phyloP scores from a whole-genome alignment of 1,284 basidiomycete genomes.

The Hemileccinum hortonii region DNA sequence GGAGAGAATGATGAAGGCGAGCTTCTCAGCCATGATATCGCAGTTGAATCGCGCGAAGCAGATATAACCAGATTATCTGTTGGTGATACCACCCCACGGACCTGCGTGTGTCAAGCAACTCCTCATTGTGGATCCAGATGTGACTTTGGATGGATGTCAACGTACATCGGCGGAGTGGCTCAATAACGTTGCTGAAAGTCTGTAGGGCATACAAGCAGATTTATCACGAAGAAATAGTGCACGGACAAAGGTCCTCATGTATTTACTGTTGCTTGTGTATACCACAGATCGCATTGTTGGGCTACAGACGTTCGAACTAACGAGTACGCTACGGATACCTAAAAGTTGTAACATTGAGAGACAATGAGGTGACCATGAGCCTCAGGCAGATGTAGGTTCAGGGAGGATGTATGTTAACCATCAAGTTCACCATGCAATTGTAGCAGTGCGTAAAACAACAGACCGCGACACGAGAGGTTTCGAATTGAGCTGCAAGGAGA shows the following conservation, averaged over 20 bases:
- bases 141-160: conserved; percentile 17
- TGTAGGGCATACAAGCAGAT: conserved; percentile 64
- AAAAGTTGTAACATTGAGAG: too few species aligned
- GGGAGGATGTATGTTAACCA: too few species aligned
- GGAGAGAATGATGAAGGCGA: conserved; percentile 52
- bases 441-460: too few species aligned
- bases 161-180: conserved; percentile 75
- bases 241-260: background rate
- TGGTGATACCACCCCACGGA: conserved; percentile 72
- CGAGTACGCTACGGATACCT: too few species aligned
- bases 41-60: conserved; percentile 86
- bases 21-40: conserved; percentile 79
- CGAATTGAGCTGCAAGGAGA: too few species aligned
- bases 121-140: background rate
- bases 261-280: conserved; percentile 7
- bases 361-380: too few species aligned
- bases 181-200: conserved; percentile 75
- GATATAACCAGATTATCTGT: conserved; percentile 76
- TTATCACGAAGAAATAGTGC: conserved; percentile 1
- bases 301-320: too few species aligned
- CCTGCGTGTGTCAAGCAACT: conserved; percentile 46
- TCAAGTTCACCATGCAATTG: too few species aligned
- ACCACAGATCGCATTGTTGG: too few species aligned
- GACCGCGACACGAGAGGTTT: too few species aligned
- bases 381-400: too few species aligned